phyloP scores from a whole-genome alignment of 2,329 filamentous ascomycete species.

The Cryoendolithus antarcticus region DNA sequence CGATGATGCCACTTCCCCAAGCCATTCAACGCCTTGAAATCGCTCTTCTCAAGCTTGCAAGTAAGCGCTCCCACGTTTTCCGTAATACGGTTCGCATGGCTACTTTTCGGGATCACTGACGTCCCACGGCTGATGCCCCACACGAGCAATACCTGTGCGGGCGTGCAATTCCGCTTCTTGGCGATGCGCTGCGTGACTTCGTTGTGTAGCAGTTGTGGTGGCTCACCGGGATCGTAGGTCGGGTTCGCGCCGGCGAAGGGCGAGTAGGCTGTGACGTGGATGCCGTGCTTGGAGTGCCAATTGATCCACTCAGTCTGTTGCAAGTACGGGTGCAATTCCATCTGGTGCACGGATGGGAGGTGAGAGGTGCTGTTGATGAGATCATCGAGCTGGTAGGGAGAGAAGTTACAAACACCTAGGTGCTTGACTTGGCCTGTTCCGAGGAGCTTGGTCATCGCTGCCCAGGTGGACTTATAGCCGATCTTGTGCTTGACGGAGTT shows the following conservation, averaged over 20 bases:
- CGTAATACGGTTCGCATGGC: constrained; percentile 29
- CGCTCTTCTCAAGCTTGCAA: constrained; percentile 27
- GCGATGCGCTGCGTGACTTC: constrained; percentile 29
- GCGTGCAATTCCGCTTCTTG: constrained; percentile 28
- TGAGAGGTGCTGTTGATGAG: constrained; percentile 43
- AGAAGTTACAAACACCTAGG: constrained; percentile 72
- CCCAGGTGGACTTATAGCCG: constrained; percentile 42
- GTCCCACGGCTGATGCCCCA: constrained; percentile 39
- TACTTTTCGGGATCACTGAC: constrained; percentile 40
- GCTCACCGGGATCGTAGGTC: constrained; percentile 26
- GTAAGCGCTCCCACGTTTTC: constrained; percentile 31
- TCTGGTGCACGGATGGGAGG: constrained; percentile 4
- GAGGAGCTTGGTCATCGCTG: constrained; percentile 52
- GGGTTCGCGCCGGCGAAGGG: constrained; percentile 37
- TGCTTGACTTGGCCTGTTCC: constrained; percentile 50
- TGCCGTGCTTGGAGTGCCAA: constrained; percentile 38
- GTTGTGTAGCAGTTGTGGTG: constrained; percentile 30
- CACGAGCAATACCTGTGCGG: constrained; percentile 34
- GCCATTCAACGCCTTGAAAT: constrained; percentile 23
- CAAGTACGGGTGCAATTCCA: constrained; percentile 61
- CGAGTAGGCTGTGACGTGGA: constrained; percentile 42
- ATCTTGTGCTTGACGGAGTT: constrained; percentile 7
- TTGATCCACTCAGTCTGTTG: constrained; percentile 42
- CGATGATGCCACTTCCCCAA: constrained; percentile 25
- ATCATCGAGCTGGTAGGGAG: constrained; percentile 36